Evolutionary conservation across 805 yeast species (phyloP).

Genomic region (Sugiyamaella chiloensis): DNA sequence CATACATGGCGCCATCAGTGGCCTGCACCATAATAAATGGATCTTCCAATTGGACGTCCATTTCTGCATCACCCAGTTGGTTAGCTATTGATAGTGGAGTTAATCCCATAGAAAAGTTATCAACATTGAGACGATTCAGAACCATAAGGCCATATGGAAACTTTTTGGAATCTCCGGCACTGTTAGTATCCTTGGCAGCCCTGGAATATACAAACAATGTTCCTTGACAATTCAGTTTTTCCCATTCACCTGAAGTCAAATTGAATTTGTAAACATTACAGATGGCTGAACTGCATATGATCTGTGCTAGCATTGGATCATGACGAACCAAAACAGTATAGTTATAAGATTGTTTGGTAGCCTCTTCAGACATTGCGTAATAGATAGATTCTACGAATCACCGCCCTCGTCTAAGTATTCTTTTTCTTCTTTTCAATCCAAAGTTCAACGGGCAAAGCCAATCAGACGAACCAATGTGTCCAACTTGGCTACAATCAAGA

Average conservation of each 20-base stretch:
- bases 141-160: constrained; percentile 38
- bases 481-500: too few species aligned
- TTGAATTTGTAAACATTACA: constrained; percentile 40
- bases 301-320: constrained; percentile 36
- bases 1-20: constrained; percentile 34
- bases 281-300: constrained; percentile 37
- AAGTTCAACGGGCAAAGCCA: too few species aligned
- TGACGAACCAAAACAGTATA: constrained; percentile 33
- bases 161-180: constrained; percentile 23
- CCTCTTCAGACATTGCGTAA: too few species aligned
- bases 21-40: constrained; percentile 36
- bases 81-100: constrained; percentile 28
- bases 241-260: constrained; percentile 35
- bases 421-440: too few species aligned
- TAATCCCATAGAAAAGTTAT: constrained; percentile 36
- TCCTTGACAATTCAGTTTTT: constrained; percentile 38
- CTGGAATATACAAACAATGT: constrained; percentile 39
- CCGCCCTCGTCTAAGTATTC: too few species aligned
- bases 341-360: constrained; percentile 25
- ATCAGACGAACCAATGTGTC: too few species aligned
- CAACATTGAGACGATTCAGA: constrained; percentile 33
- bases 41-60: constrained; percentile 35
- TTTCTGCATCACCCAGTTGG: constrained; percentile 24
- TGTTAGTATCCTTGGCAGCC: constrained; percentile 12
- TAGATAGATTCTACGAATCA: too few species aligned